Evolutionary conservation across 2,329 filamentous ascomycete genomes (phyloP).

Genomic region (Colletotrichum navitas): DNA sequence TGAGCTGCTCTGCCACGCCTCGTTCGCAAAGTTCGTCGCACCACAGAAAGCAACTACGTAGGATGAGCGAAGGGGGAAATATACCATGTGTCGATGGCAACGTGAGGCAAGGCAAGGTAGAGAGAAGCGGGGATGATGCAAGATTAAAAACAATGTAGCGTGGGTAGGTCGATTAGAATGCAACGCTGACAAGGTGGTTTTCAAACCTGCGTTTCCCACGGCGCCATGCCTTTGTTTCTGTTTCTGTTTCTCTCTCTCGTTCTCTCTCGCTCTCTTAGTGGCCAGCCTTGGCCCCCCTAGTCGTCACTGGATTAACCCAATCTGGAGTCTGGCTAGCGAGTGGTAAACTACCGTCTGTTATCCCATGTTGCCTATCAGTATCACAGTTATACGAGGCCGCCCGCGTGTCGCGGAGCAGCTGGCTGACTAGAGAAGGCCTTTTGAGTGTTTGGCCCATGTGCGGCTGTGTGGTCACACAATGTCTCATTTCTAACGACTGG

Average conservation of each 20-base stretch:
- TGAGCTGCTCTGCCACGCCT: constrained; percentile 32
- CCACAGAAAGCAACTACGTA: constrained; percentile 23
- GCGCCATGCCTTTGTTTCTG: constrained; percentile 32
- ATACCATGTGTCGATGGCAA: background rate
- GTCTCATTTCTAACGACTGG: constrained; percentile 29
- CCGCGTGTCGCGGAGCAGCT: constrained; percentile 18
- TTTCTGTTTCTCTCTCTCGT: constrained; percentile 19
- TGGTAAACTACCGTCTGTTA: background rate
- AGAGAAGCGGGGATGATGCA: background rate
- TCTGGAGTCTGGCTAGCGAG: constrained; percentile 17
- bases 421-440: background rate
- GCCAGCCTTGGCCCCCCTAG: background rate
- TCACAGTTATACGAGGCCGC: background rate
- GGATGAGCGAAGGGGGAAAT: background rate
- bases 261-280: background rate
- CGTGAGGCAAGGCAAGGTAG: background rate
- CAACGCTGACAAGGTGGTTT: constrained; percentile 17
- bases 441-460: constrained; percentile 30
- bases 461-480: constrained; percentile 1
- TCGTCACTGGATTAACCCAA: constrained; percentile 20
- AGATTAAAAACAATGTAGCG: constrained; percentile 2
- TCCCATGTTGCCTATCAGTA: background rate
- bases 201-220: constrained; percentile 15
- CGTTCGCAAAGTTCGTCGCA: constrained; percentile 36
- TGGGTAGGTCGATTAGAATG: constrained; percentile 31